phyloP scores from a whole-genome alignment of 208 protist genomes.

The Acanthamoeba castellanii region DNA sequence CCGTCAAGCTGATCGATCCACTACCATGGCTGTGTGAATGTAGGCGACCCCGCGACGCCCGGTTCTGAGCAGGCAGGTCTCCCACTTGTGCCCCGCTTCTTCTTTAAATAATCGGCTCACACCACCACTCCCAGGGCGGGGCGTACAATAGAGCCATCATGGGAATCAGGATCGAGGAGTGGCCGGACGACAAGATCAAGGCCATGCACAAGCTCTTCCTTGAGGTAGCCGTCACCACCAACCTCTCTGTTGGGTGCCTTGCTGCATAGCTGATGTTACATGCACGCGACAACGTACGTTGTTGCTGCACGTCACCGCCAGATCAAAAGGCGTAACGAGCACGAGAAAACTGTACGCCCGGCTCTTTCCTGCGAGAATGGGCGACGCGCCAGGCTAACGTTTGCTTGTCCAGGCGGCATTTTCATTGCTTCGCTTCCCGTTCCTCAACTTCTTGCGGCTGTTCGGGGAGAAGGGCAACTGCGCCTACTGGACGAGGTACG shows the following conservation, averaged over 20 bases:
- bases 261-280: background rate
- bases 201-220: constrained; percentile 27
- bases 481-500: constrained; percentile 39
- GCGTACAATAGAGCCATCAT: constrained; percentile 56
- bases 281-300: background rate
- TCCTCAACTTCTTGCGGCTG: constrained; percentile 47
- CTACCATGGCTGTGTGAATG: background rate
- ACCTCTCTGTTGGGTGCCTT: background rate
- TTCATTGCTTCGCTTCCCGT: constrained; percentile 24
- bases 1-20: background rate
- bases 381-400: background rate
- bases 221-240: background rate
- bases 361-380: background rate
- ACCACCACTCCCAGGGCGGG: background rate
- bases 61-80: too few species aligned
- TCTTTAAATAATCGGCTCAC: background rate
- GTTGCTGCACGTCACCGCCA: background rate
- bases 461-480: constrained; percentile 66
- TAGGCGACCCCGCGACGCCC: background rate
- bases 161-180: constrained; percentile 51
- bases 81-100: background rate
- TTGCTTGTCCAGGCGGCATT: background rate
- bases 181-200: constrained; percentile 53
- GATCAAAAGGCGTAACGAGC: background rate
- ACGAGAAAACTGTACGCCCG: background rate